phyloP scores from a whole-genome alignment of 495 filamentous ascomycete genomes.

The Cairneyella variabilis region DNA sequence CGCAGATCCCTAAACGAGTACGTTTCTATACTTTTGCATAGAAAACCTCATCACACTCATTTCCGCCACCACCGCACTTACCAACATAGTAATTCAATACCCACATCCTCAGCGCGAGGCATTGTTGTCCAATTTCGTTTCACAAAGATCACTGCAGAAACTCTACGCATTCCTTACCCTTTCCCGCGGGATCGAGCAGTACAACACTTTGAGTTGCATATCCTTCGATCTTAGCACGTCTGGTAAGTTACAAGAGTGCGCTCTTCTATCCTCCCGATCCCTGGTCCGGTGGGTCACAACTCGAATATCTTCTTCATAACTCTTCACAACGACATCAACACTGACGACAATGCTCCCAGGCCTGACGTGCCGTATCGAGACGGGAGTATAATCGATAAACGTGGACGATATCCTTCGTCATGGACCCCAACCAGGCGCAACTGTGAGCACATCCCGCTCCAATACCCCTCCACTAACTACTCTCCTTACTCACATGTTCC shows the following conservation, averaged over 20 bases:
- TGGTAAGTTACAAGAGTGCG: slow-evolving; percentile 19
- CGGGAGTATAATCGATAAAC: slow-evolving; percentile 18
- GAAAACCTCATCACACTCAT: slow-evolving; percentile 28
- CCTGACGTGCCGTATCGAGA: slow-evolving; percentile 4
- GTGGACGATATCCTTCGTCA: slow-evolving; percentile 16
- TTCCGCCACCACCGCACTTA: slow-evolving; percentile 19
- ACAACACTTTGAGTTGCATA: slow-evolving; percentile 24
- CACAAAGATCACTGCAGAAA: slow-evolving; percentile 19
- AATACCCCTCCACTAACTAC: not conserved
- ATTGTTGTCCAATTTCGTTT: slow-evolving; percentile 26
- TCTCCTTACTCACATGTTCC: slow-evolving; percentile 7
- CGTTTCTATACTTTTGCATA: slow-evolving; percentile 29
- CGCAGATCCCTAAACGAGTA: slow-evolving; percentile 27
- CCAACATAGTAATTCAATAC: slow-evolving; percentile 20
- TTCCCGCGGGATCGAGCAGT: slow-evolving; percentile 10
- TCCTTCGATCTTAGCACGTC: slow-evolving; percentile 22
- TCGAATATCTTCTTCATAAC: slow-evolving; percentile 16
- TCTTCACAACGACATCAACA: slow-evolving; percentile 5
- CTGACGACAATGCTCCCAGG: slow-evolving; percentile 22
- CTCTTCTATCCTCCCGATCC: slow-evolving; percentile 11
- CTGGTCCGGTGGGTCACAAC: slow-evolving; percentile 10
- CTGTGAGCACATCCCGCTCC: slow-evolving; percentile 20
- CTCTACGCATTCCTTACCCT: slow-evolving; percentile 24
- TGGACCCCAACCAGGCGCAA: slow-evolving; percentile 28
- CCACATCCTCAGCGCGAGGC: slow-evolving; percentile 28